These are phyloP conservation scores for Bombardia bombarda DNA, from an alignment of 495 filamentous ascomycete species.

Conservation along the genomic window DNA sequence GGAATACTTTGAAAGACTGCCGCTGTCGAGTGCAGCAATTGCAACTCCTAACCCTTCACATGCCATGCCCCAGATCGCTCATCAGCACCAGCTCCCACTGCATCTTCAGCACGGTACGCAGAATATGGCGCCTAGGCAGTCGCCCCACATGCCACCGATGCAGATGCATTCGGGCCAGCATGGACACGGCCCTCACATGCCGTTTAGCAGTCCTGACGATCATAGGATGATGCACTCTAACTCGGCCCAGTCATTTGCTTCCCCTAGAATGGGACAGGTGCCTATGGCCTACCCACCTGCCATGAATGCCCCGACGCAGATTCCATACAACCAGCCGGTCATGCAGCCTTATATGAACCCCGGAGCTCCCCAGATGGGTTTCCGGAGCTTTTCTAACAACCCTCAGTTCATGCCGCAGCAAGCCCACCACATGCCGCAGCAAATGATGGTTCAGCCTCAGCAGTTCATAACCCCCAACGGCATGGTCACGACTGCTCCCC, in stretches of 20 bases:
- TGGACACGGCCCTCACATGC: slow-evolving; percentile 49
- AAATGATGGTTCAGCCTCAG: slow-evolving; percentile 71
- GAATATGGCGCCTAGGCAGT: slow-evolving; percentile 43
- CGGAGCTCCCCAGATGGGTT: slow-evolving; percentile 49
- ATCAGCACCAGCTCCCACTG: slow-evolving; percentile 71
- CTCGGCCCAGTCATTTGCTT: slow-evolving; percentile 66
- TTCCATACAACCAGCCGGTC: slow-evolving; percentile 65
- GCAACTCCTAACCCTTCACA: slow-evolving; percentile 60
- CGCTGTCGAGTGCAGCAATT: slow-evolving; percentile 42
- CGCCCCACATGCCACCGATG: slow-evolving; percentile 57
- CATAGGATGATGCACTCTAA: slow-evolving; percentile 82
- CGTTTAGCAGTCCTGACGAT: slow-evolving; percentile 64
- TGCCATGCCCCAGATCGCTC: slow-evolving; percentile 51
- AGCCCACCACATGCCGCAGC: slow-evolving; percentile 52
- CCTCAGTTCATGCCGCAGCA: slow-evolving; percentile 61
- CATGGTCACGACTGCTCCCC: slow-evolving; percentile 55
- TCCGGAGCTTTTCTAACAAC: slow-evolving; percentile 47
- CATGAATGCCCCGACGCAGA: slow-evolving; percentile 59
- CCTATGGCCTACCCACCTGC: slow-evolving; percentile 63
- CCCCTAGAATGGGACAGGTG: slow-evolving; percentile 64
- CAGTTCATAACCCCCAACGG: slow-evolving; percentile 48
- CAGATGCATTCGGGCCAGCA: slow-evolving; percentile 57
- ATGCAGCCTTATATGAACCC: slow-evolving; percentile 64
- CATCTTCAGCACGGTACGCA: slow-evolving; percentile 48
- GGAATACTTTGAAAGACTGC: slow-evolving; percentile 64